Evolutionary conservation across 2,329 filamentous ascomycete genomes (phyloP).

Genomic region (Catunica adiposa): DNA sequence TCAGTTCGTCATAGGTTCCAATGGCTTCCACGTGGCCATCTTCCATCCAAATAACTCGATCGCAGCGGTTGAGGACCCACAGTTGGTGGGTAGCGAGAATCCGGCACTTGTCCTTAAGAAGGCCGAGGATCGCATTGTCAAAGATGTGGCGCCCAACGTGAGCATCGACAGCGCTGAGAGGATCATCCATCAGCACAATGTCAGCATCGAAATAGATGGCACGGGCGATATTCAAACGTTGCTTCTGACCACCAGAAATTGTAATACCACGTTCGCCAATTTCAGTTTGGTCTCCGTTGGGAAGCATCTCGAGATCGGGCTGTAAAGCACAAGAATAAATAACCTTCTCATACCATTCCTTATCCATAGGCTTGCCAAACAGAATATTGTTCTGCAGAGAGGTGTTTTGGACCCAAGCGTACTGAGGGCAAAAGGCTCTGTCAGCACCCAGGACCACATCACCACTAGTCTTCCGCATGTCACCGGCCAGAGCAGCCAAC

Average conservation of each 20-base stretch:
- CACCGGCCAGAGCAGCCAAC: constrained; percentile 74
- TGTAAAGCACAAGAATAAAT: constrained; percentile 72
- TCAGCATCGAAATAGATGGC: constrained; percentile 55
- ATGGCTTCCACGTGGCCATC: constrained; percentile 68
- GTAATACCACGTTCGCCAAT: constrained; percentile 94
- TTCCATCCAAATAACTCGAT: constrained; percentile 88
- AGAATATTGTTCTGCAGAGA: constrained; percentile 77
- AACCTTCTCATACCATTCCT: constrained; percentile 68
- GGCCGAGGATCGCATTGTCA: constrained; percentile 80
- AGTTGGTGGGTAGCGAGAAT: constrained; percentile 90
- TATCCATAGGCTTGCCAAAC: constrained; percentile 66
- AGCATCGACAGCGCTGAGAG: constrained; percentile 51
- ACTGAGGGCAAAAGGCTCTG: constrained; percentile 85
- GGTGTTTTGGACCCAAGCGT: constrained; percentile 94
- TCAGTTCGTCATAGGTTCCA: constrained; percentile 79
- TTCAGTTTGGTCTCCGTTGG: constrained; percentile 72
- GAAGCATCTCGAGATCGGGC: constrained; percentile 83
- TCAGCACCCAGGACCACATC: constrained; percentile 60
- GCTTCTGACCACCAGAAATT: constrained; percentile 88
- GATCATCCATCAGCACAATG: constrained; percentile 53
- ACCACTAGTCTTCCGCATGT: constrained; percentile 74
- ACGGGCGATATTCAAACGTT: constrained; percentile 83
- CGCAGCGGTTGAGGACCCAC: constrained; percentile 78
- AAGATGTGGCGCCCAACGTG: constrained; percentile 65
- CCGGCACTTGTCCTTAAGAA: constrained; percentile 76